Percentiles rank a stretch among this genome's conserved stretches.
phyloP scores from a whole-genome alignment of 495 filamentous ascomycete genomes.

The Corynascus novoguineensis region DNA sequence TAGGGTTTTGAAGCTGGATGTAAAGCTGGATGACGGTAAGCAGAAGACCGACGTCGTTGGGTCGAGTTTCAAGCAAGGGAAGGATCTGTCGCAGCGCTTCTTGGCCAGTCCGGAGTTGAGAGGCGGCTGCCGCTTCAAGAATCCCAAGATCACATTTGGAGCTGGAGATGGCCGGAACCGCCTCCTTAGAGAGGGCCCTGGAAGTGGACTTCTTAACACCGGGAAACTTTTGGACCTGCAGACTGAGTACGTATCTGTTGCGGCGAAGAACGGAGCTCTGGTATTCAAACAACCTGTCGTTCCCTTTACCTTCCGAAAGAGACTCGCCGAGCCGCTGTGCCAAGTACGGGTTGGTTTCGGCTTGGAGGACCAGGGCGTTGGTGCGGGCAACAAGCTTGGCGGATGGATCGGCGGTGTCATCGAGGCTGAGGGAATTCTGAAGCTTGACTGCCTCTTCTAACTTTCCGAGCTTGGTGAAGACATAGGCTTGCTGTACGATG shows the following conservation, averaged over 20 bases:
- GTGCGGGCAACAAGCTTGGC: slow-evolving; percentile 73
- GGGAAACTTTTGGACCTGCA: slow-evolving; percentile 71
- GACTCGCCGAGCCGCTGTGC: slow-evolving; percentile 62
- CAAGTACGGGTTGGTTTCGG: slow-evolving; percentile 68
- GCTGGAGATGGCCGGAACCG: slow-evolving; percentile 50
- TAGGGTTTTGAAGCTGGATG: slow-evolving; percentile 65
- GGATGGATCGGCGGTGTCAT: slow-evolving; percentile 64
- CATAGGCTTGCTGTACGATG: slow-evolving; percentile 78
- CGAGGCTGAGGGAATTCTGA: slow-evolving; percentile 51
- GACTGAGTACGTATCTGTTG: slow-evolving; percentile 65
- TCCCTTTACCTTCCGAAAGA: slow-evolving; percentile 51
- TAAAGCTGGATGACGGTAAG: slow-evolving; percentile 84
- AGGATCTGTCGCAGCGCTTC: slow-evolving; percentile 68
- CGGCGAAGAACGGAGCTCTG: slow-evolving; percentile 62
- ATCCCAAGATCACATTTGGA: slow-evolving; percentile 62
- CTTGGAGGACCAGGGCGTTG: slow-evolving; percentile 61
- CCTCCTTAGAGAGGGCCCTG: slow-evolving; percentile 46
- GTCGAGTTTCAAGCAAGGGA: slow-evolving; percentile 67
- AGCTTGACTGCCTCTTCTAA: slow-evolving; percentile 64
- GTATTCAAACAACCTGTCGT: slow-evolving; percentile 70
- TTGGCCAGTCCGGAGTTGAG: slow-evolving; percentile 57
- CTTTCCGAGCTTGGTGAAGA: slow-evolving; percentile 66
- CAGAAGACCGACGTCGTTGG: slow-evolving; percentile 76
- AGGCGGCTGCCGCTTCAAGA: slow-evolving; percentile 73
- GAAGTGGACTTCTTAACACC: slow-evolving; percentile 65